Conservation (phyloP, 176 grass and related monocot genomes). For the Oryza glumipatula region DNA sequence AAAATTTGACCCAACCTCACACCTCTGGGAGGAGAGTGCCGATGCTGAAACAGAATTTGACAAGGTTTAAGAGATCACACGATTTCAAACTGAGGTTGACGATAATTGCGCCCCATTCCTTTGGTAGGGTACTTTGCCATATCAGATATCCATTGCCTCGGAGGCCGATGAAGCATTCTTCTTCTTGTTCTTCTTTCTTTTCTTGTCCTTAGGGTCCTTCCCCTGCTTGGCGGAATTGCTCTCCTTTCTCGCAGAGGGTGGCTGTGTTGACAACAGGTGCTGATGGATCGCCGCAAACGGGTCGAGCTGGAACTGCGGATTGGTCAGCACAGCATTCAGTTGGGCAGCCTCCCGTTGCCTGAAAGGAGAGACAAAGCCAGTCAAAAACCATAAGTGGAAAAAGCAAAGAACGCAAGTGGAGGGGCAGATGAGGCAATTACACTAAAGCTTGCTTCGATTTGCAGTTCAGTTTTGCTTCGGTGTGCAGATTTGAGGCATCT, state of each 20-base stretch:
- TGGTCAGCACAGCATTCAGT: conserved; percentile 54
- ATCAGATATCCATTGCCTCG: conserved; percentile 57
- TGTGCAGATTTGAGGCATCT: conserved; percentile 12
- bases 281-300: conserved; percentile 65
- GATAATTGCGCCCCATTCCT: neutral
- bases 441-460: conserved; percentile 79
- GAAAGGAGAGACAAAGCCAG: neutral
- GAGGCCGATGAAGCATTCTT: conserved; percentile 27
- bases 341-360: conserved; percentile 60
- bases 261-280: conserved; percentile 58
- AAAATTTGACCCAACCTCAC: no score
- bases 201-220: conserved; percentile 39
- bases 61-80: neutral
- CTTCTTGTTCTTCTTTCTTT: conserved; percentile 40
- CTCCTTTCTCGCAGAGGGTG: conserved; percentile 40
- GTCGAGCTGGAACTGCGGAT: conserved; percentile 47
- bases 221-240: neutral
- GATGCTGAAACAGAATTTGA: neutral
- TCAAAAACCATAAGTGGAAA: conserved; percentile 1
- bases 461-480: conserved; percentile 65
- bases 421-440: conserved; percentile 42
- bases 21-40: neutral
- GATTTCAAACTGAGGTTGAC: neutral
- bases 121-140: neutral
- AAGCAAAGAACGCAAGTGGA: neutral